phyloP scores from a whole-genome alignment of 352 stramenopile genomes.

The Phytopythium cucurbitacearum region DNA sequence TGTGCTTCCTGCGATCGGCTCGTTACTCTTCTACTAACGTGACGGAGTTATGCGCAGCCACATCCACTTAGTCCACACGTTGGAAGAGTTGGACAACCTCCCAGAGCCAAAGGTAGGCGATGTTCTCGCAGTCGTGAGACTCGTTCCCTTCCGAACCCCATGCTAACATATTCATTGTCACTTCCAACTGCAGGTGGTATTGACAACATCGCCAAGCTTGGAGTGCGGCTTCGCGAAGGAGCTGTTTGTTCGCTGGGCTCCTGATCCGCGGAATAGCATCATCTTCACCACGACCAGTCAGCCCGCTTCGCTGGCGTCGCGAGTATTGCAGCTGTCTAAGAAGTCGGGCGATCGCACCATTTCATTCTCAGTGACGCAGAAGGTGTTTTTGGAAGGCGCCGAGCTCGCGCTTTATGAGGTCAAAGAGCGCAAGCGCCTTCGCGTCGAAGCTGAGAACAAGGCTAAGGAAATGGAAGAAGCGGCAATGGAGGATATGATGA shows the following conservation, averaged over 20 bases:
- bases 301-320: conserved; percentile 63
- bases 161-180: background rate
- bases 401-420: conserved; percentile 84
- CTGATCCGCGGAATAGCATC: conserved; percentile 74
- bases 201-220: conserved; percentile 73
- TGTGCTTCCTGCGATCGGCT: conserved; percentile 3
- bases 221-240: conserved; percentile 85
- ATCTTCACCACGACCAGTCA: conserved; percentile 74
- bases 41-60: conserved; percentile 27
- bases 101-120: conserved; percentile 69
- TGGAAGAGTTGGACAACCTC: conserved; percentile 85
- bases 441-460: conserved; percentile 83
- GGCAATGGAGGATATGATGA: conserved; percentile 91
- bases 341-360: conserved; percentile 42
- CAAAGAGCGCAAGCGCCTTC: conserved; percentile 80
- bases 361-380: conserved; percentile 58
- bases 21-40: background rate
- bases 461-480: conserved; percentile 87
- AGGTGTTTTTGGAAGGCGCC: conserved; percentile 78
- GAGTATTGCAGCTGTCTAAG: conserved; percentile 55
- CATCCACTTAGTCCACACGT: conserved; percentile 81
- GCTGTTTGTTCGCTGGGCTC: conserved; percentile 78
- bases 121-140: background rate
- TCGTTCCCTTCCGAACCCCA: background rate
- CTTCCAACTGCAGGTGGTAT: conserved; percentile 42